Evolutionary conservation across 106 monocot species (phyloP).

Genomic region (Alisma plantagoaquatica): DNA sequence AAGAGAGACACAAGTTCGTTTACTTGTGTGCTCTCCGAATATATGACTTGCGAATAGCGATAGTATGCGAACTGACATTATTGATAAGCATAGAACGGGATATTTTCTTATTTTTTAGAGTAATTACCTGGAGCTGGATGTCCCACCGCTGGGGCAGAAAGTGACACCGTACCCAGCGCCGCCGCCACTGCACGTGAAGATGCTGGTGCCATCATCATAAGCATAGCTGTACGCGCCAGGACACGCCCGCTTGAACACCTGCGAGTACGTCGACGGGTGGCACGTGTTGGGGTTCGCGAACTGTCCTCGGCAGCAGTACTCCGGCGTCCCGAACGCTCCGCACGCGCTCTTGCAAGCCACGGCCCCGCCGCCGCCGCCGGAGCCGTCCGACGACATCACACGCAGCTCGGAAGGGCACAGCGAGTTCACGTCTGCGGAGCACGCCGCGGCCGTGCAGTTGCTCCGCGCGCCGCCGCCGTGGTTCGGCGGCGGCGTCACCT

Average conservation of each 20-base stretch:
- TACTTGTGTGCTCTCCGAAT: no score
- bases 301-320: slow-evolving; percentile 76
- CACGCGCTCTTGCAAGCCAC: slow-evolving; percentile 56
- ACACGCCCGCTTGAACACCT: slow-evolving; percentile 66
- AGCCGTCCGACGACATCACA: no score
- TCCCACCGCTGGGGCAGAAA: slow-evolving; percentile 42
- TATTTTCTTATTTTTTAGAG: no score
- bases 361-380: no score
- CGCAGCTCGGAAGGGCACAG: slow-evolving; percentile 14
- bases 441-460: slow-evolving; percentile 30
- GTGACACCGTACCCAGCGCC: slow-evolving; percentile 33
- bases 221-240: slow-evolving; percentile 78
- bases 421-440: slow-evolving; percentile 7
- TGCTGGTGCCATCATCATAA: slow-evolving; percentile 62
- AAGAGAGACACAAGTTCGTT: no score
- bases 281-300: slow-evolving; percentile 48
- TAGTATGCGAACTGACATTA: no score
- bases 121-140: slow-evolving; percentile 7
- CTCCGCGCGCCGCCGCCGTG: slow-evolving; percentile 16
- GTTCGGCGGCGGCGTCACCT: slow-evolving; percentile 8
- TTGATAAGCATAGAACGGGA: no score
- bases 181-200: slow-evolving; percentile 71
- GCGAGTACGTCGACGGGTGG: slow-evolving; percentile 44
- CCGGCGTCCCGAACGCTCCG: slow-evolving; percentile 59
- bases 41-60: no score